Evolutionary conservation across 371 early-diverging fungal species (phyloP), one percentile per base, ranked within the genome.

Genomic region (Circinella minor): DNA sequence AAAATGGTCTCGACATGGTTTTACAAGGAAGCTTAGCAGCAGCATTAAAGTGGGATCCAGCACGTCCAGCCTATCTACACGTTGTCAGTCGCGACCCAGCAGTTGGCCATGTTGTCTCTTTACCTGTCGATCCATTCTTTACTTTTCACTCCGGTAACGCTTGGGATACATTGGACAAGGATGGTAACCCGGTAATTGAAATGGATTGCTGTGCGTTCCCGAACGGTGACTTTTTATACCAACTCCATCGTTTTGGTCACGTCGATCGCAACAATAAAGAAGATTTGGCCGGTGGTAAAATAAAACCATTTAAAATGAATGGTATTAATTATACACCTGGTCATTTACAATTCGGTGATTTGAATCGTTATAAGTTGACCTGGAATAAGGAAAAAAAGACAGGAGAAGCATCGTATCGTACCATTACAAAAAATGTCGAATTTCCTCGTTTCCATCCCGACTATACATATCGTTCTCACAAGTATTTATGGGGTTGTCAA

Each of bases 91-190:
- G 88, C 1, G 36, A 68, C 0, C 55, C 47, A 39, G 71, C 67
- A 6, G 48, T 69, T 10, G 74, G 82, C 5, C 83, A 82, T 55
- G 75, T 88, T 18, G 86, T 85, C 0, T 83, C 87, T 0, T 79
- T 86, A 39, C 79, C 83, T 51, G 72, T 73, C 5, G 80, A 80
- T 14, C 75, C 82, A 0, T 86, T 79, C 61, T 89, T 82, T 61
- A 76, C 83, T 13, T 88, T 90, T 70, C 90, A 89, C 71, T 73
- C 72, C 0, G 69, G 80, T 46, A 89, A 89, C 70, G 86, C 81
- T 0, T 87, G 71, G 54, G 90, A 88, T 18, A 70, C 61, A 4
- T 71, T 64, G 2, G 77, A 78, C 57, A 20, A 49, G 55, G 20
- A 72, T 60, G 75, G 74, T 37, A 57, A 81, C 67, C 47, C 47